Evolutionary conservation across 73 alveolate species (phyloP), one percentile per base, ranked within the genome.

Genomic region (Paramecium bursaria): DNA sequence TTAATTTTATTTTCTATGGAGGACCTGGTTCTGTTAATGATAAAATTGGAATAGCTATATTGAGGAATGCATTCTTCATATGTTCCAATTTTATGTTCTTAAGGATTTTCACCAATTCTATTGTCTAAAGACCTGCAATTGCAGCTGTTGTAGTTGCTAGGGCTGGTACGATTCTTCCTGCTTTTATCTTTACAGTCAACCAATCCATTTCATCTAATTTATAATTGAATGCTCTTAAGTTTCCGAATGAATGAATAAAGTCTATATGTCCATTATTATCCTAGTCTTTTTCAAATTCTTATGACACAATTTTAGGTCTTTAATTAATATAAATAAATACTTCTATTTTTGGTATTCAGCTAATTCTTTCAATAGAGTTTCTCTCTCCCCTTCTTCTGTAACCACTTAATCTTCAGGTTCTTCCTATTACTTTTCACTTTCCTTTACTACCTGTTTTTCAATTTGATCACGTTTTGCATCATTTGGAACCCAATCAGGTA

Each of bases 111-210:
- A 96, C 92, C 82, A 96, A 60, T 86, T 96, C 98, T 2, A 96
- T 55, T 4, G 99, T 85, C 61, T 96, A 92, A 26, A 96, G 75
- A 14, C 97, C 99, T 14, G 99, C 98, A n/a, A 96, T 92, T 10
- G 97, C 91, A 0, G 99, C 96, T 21, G 99, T 96, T 1, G 99
- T 96, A 0, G 99, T 96, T 27, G 99, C 99, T 25, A 96, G 77
- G 0, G 99, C 99, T 29, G 99, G 99, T 0, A 96, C 92, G 25
- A 96, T 96, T 77, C 99, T 76, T 23, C 99, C 99, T 14, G 99
- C 99, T 74, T 96, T 96, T 30, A 96, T 82, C 86, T 96, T 96
- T 5, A 94, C 98, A n/a, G 95, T 89, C 50, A 96, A 90, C 99
- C 99, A 96, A 85, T 96, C 99, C 97, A 94, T 92, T 21, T 87